A percentile compares a stretch with the other conserved stretches of the same genome.
phyloP scores from a whole-genome alignment of 73 alveolate species.

The Symbiodinium natans region DNA sequence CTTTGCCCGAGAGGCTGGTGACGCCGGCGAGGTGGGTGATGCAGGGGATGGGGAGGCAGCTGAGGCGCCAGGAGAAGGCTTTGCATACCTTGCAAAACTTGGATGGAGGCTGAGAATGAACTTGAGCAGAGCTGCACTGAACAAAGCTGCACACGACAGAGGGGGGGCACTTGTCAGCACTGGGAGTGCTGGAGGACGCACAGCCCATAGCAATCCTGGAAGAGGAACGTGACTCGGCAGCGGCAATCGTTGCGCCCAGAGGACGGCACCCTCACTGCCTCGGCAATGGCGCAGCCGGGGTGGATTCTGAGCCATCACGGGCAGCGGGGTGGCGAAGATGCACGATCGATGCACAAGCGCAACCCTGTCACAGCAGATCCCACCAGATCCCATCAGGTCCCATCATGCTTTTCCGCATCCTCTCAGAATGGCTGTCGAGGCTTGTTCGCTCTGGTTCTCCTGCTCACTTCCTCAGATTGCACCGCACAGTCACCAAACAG shows the following conservation, averaged over 20 bases:
- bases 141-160: too few relatives aligned
- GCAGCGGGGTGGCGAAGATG: too few relatives aligned
- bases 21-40: too few relatives aligned
- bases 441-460: neutral
- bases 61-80: too few relatives aligned
- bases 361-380: too few relatives aligned
- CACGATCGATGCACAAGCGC: too few relatives aligned
- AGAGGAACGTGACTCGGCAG: neutral
- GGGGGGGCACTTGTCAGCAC: neutral
- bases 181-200: neutral
- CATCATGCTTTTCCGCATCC: neutral
- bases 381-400: neutral
- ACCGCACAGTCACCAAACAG: too few relatives aligned
- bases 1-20: too few relatives aligned
- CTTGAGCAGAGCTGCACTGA: too few relatives aligned
- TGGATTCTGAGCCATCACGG: neutral
- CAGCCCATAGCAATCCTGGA: constrained; percentile 6
- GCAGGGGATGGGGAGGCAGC: too few relatives aligned
- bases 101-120: too few relatives aligned
- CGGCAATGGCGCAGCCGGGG: neutral
- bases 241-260: neutral
- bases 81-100: too few relatives aligned
- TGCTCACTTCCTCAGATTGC: neutral
- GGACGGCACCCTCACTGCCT: neutral
- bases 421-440: neutral